These are phyloP conservation scores for Lipomyces sp. DNA, from an alignment of 805 yeast species.

Conservation along the genomic window DNA sequence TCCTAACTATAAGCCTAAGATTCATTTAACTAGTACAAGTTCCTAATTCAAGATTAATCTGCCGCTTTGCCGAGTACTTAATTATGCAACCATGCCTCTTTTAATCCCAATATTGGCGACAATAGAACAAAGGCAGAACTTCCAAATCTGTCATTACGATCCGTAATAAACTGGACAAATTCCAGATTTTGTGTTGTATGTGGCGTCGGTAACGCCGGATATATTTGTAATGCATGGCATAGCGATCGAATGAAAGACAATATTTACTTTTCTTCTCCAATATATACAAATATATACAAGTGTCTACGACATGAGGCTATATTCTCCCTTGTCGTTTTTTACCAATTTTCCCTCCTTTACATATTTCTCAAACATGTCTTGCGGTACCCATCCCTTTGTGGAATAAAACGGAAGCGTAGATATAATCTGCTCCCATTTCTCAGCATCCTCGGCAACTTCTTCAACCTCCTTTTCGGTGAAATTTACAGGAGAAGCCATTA, in stretches of 20 bases:
- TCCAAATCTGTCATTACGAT: too few relatives aligned
- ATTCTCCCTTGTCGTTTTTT: slow-evolving; percentile 63
- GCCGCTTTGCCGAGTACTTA: too few relatives aligned
- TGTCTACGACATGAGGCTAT: slow-evolving; percentile 38
- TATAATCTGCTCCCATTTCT: slow-evolving; percentile 68
- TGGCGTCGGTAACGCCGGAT: too few relatives aligned
- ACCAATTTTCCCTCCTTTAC: slow-evolving; percentile 70
- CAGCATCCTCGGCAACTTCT: slow-evolving; percentile 60
- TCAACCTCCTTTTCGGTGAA: slow-evolving; percentile 65
- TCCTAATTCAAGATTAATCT: too few relatives aligned
- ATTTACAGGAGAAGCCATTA: slow-evolving; percentile 58
- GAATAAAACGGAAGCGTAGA: slow-evolving; percentile 81
- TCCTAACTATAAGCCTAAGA: too few relatives aligned
- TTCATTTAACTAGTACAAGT: too few relatives aligned
- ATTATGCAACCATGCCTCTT: too few relatives aligned
- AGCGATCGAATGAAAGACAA: not conserved
- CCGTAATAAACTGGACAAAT: not conserved
- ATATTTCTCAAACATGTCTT: slow-evolving; percentile 80
- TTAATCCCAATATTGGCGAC: too few relatives aligned
- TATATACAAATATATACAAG: not conserved
- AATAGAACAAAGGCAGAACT: too few relatives aligned
- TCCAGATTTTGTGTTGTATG: not conserved
- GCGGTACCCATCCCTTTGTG: slow-evolving; percentile 95
- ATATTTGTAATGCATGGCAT: not conserved
- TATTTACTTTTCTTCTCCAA: not conserved